These are phyloP conservation scores for Omphalotus guepiniiformis DNA, from an alignment of 768 basidiomycete species.

Conservation along the genomic window DNA sequence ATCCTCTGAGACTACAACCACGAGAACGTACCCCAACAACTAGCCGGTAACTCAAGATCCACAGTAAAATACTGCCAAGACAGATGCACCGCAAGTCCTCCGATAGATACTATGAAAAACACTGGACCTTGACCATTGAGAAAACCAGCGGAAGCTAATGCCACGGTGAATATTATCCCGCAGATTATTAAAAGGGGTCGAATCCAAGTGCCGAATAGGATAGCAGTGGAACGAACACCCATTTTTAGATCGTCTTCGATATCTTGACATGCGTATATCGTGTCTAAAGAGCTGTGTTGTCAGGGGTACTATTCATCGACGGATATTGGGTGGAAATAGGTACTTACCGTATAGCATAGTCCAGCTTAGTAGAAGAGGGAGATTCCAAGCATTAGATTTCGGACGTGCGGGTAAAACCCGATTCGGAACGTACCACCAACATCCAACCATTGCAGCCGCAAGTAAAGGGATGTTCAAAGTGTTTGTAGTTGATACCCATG, in stretches of 20 bases:
- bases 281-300: constrained; percentile 44
- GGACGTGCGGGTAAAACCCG: background rate
- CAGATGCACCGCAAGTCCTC: constrained; percentile 20
- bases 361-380: constrained; percentile 34
- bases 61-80: constrained; percentile 22
- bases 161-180: constrained; percentile 45
- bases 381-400: constrained; percentile 2
- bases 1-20: background rate
- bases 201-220: constrained; percentile 62
- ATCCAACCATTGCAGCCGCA: constrained; percentile 31
- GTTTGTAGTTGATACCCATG: constrained; percentile 40
- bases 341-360: constrained; percentile 43
- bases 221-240: constrained; percentile 74
- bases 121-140: constrained; percentile 44
- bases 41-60: constrained; percentile 17
- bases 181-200: constrained; percentile 52
- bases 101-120: constrained; percentile 23
- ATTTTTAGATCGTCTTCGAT: constrained; percentile 67
- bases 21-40: constrained; percentile 20
- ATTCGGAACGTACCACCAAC: constrained; percentile 43
- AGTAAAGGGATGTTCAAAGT: constrained; percentile 29
- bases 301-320: background rate
- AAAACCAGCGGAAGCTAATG: constrained; percentile 50
- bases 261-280: constrained; percentile 79
- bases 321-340: too few species aligned